Evolutionary conservation across 371 early-diverging fungal species (phyloP).

Genomic region (Neoconidiobolus thromboides): DNA sequence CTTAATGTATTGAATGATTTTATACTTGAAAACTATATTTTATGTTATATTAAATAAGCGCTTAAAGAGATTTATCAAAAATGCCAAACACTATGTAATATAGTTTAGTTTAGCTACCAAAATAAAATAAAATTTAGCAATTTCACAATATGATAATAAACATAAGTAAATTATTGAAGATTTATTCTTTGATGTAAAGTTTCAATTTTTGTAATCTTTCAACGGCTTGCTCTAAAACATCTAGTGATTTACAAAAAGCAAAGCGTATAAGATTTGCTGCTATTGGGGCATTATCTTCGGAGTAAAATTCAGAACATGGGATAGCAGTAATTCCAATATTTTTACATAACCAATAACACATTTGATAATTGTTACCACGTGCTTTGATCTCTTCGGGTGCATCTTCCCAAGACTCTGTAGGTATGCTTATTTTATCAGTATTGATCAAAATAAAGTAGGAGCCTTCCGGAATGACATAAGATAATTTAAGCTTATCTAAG

Average conservation of each 20-base stretch:
- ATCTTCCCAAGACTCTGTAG: constrained; percentile 26
- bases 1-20: too few relatives aligned
- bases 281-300: constrained; percentile 37
- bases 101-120: too few relatives aligned
- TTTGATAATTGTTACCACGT: constrained; percentile 55
- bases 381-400: constrained; percentile 37
- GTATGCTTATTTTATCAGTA: constrained; percentile 40
- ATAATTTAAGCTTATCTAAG: constrained; percentile 48
- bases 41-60: too few relatives aligned
- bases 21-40: too few relatives aligned
- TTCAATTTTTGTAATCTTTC: constrained; percentile 44
- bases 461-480: constrained; percentile 76
- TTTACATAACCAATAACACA: constrained; percentile 72
- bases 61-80: too few relatives aligned
- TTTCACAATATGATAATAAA: neutral
- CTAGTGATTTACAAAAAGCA: constrained; percentile 85
- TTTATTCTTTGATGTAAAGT: constrained; percentile 22
- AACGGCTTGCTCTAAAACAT: constrained; percentile 57
- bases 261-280: constrained; percentile 70
- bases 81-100: too few relatives aligned
- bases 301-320: constrained; percentile 83
- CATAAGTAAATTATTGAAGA: too few relatives aligned
- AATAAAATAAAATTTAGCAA: neutral
- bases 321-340: constrained; percentile 85
- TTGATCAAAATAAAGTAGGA: constrained; percentile 87